These are phyloP conservation scores for Gonapodya prolifera DNA, from an alignment of 192 early-diverging fungal genomes.

Conservation along the genomic window DNA sequence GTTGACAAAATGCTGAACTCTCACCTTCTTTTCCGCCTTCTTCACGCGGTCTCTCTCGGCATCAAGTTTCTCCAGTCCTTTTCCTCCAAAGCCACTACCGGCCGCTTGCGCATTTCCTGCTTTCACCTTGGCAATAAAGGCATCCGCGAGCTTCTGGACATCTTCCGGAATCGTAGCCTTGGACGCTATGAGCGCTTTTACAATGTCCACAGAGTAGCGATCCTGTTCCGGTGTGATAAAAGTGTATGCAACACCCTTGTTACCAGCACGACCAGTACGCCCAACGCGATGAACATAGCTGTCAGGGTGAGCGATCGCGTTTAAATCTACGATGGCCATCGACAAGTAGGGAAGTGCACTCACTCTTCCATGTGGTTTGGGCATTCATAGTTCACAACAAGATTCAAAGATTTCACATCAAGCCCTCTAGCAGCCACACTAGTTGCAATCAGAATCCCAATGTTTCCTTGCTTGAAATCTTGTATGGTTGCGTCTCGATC, in stretches of 20 bases:
- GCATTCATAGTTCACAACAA: slow-evolving; percentile 93
- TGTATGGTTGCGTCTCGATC: slow-evolving; percentile 84
- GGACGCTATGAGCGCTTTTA: slow-evolving; percentile 75
- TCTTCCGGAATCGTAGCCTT: slow-evolving; percentile 59
- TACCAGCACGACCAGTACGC: slow-evolving; percentile 92
- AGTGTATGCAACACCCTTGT: slow-evolving; percentile 92
- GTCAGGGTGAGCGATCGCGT: neutral
- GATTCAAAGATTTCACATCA: slow-evolving; percentile 84
- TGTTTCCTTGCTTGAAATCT: slow-evolving; percentile 86
- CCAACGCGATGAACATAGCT: slow-evolving; percentile 93
- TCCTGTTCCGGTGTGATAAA: slow-evolving; percentile 94
- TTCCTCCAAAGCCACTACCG: slow-evolving; percentile 86
- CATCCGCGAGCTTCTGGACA: slow-evolving; percentile 64
- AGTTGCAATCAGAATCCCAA: slow-evolving; percentile 87
- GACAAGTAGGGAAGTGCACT: neutral
- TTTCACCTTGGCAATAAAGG: slow-evolving; percentile 67
- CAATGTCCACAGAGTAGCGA: slow-evolving; percentile 78
- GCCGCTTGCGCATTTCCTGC: slow-evolving; percentile 54
- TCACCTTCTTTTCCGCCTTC: slow-evolving; percentile 77
- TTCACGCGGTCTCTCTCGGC: slow-evolving; percentile 81
- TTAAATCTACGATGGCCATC: neutral
- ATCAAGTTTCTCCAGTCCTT: slow-evolving; percentile 88
- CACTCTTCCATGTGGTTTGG: slow-evolving; percentile 94
- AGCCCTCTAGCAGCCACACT: slow-evolving; percentile 91
- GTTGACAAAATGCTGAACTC: slow-evolving; percentile 31